phyloP scores from a whole-genome alignment of 1,139 yeast species.

The Kodamaea ohmeri region DNA sequence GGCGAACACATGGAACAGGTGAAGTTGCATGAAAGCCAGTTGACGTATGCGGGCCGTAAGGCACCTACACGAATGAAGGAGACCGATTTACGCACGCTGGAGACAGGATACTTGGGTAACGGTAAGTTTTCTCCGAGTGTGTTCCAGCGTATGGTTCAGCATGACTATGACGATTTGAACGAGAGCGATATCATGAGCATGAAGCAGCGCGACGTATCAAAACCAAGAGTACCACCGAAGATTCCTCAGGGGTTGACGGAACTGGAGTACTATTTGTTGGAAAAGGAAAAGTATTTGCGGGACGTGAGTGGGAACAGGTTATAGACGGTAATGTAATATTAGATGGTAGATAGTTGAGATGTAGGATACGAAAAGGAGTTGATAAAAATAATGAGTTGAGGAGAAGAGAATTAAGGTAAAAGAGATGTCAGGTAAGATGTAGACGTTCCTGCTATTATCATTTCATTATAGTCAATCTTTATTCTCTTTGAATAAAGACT shows the following conservation, averaged over 20 bases:
- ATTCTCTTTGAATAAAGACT: no score
- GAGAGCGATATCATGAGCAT: constrained; percentile 18
- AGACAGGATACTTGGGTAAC: constrained; percentile 26
- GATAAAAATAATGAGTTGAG: no score
- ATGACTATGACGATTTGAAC: constrained; percentile 12
- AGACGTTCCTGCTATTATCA: no score
- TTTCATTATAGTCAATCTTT: no score
- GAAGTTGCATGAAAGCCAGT: constrained; percentile 9
- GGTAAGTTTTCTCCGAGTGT: constrained; percentile 43
- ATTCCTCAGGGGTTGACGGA: constrained; percentile 51
- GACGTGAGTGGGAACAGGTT: constrained; percentile 38
- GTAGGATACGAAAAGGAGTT: no score
- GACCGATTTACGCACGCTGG: constrained; percentile 18
- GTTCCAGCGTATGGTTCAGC: constrained; percentile 23
- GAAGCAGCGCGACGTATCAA: constrained; percentile 39
- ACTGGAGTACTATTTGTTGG: constrained; percentile 46
- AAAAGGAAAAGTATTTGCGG: constrained; percentile 41
- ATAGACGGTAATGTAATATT: constrained; percentile 6
- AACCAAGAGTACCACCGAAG: constrained; percentile 53
- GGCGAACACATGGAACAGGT: constrained; percentile 27
- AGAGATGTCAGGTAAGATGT: neutral
- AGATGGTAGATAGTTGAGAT: no score
- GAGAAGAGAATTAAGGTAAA: no score
- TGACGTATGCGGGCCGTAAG: constrained; percentile 2
- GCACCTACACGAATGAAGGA: constrained; percentile 6